phyloP scores from a whole-genome alignment of 148 eudicot genomes.

The Rhododendron ovatum region DNA sequence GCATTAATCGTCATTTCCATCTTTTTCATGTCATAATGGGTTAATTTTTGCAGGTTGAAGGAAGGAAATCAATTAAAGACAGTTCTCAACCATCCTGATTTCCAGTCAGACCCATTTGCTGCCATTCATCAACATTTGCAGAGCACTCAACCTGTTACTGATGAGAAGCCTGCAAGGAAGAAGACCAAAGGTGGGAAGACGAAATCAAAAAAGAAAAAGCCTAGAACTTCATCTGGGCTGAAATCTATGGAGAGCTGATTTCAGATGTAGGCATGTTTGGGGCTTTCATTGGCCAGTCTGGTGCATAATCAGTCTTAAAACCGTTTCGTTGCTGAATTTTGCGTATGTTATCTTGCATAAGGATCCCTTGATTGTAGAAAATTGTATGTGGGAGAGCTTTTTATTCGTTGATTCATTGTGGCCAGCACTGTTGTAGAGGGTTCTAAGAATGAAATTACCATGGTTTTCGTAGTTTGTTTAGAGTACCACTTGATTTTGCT shows the following conservation, averaged over 20 bases:
- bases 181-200: constrained; percentile 35
- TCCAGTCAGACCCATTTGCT: constrained; percentile 70
- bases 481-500: neutral
- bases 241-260: constrained; percentile 65
- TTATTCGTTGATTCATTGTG: neutral
- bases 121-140: constrained; percentile 77
- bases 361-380: neutral
- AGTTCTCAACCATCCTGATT: constrained; percentile 55
- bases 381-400: neutral
- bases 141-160: constrained; percentile 64
- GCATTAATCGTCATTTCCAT: neutral
- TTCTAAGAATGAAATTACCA: neutral
- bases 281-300: neutral
- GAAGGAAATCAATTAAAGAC: constrained; percentile 56
- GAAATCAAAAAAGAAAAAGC: constrained; percentile 51
- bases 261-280: neutral
- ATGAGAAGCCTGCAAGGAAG: constrained; percentile 41
- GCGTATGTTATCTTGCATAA: neutral
- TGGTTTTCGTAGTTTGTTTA: neutral
- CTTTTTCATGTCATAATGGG: neutral
- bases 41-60: constrained; percentile 43
- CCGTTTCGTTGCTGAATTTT: neutral
- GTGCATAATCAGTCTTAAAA: neutral
- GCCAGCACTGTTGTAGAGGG: neutral
- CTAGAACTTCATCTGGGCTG: constrained; percentile 39